Evolutionary conservation across 2,329 filamentous ascomycete genomes (phyloP).

Genomic region (Alternaria novae-zelandiae): DNA sequence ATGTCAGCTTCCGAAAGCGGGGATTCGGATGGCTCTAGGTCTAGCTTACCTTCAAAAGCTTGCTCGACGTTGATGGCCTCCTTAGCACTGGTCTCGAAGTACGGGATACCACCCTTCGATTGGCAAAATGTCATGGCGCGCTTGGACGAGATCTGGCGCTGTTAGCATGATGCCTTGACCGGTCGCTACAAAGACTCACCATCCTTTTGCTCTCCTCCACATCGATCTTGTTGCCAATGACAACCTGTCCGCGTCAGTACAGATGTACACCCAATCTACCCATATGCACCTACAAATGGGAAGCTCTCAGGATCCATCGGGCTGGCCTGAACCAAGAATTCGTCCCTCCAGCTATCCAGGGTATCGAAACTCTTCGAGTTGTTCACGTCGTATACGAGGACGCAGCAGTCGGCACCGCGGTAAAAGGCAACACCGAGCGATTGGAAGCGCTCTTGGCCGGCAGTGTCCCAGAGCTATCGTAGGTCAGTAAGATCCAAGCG

Average conservation of each 20-base stretch:
- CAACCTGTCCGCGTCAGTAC: constrained; percentile 66
- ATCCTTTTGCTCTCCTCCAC: constrained; percentile 97
- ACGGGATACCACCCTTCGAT: constrained; percentile 95
- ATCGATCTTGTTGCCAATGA: constrained; percentile 99
- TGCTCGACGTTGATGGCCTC: constrained; percentile 98
- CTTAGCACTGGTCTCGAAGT: constrained; percentile 99
- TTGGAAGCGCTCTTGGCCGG: constrained; percentile 96
- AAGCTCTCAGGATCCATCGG: constrained; percentile 97
- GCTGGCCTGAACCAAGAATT: constrained; percentile 96
- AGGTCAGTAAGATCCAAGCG: constrained; percentile 20
- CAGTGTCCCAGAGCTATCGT: constrained; percentile 91
- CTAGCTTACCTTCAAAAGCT: constrained; percentile 67
- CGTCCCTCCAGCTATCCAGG: constrained; percentile 96
- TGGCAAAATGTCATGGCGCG: constrained; percentile 97
- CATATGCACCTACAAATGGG: constrained; percentile 75
- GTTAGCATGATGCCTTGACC: constrained; percentile 13
- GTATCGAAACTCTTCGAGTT: constrained; percentile 99
- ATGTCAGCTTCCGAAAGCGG: constrained; percentile 3
- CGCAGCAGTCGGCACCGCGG: constrained; percentile 95
- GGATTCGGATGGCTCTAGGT: neutral
- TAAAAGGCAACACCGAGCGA: constrained; percentile 98
- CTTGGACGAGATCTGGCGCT: constrained; percentile 82
- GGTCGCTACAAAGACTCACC: constrained; percentile 56
- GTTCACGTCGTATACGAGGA: constrained; percentile 97
- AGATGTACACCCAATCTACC: neutral